Base-by-base conservation (phyloP, 2,329 filamentous ascomycete species). In the Fonsecaea pugnacius region DNA sequence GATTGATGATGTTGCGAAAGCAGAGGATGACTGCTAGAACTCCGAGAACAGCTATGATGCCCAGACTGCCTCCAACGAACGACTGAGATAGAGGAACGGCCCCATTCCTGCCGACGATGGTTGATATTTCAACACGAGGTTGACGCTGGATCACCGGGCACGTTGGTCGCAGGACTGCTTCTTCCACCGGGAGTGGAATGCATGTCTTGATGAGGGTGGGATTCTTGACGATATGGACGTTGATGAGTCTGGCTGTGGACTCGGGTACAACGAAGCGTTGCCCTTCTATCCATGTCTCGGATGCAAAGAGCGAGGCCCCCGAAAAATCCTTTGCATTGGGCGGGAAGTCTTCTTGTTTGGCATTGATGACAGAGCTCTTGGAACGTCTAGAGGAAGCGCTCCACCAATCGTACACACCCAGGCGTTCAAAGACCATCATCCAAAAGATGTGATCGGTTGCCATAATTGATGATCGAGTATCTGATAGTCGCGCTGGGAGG, bases 131-230 rank as follows among this genome's bases (percentile, higher is more conserved):
- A 30, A 58, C 12, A 14, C 40, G 38, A 12, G 53, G 40, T 32
- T 48, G 32, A 8, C 40, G 40, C 24, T 62, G 53, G 4, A 62
- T 33, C 27, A 58, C 60, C 8, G 60, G 60, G 32, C 60, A 62
- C n/a, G 48, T 24, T 8, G 60, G 60, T n/a, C 35, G 36, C 53
- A 58, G 52, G 32, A 62, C 46, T 2, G 16, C 60, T 35, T 38
- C 38, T 14, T 62, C 52, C 18, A 43, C 10, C 14, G 60, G 38
- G 10, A 46, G 53, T 6, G 38, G 53, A 4, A 40, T 18, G 30
- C 60, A 58, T 30, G 38, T 27, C 6, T 62, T 56, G 38, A 62
- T 14, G 36, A 62, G 38, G 52, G 33, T 8, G 14, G 53, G 18
- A 3, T 40, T 27, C 18, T 51, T 27, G 16, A 24, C 9, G 27